Evolutionary conservation across 2,329 filamentous ascomycete genomes (phyloP).

Genomic region (Colletotrichum destructivum): DNA sequence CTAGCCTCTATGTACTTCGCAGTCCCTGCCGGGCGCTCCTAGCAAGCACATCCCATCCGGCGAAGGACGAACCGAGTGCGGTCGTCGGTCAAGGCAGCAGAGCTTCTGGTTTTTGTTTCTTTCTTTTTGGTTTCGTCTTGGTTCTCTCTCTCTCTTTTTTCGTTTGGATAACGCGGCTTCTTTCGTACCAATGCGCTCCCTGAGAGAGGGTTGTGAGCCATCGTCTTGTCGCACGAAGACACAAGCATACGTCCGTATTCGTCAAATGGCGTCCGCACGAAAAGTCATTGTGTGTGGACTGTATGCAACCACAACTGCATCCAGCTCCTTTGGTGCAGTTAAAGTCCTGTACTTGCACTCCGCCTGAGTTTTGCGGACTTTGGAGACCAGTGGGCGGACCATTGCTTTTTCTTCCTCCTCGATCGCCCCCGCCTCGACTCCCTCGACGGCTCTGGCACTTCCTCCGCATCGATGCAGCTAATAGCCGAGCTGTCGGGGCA

Average conservation of each 20-base stretch:
- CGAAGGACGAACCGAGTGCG: not conserved
- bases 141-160: too few species aligned
- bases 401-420: not conserved
- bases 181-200: too few species aligned
- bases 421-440: not conserved
- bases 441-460: not conserved
- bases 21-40: not conserved
- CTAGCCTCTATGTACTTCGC: not conserved
- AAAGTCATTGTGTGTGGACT: not conserved
- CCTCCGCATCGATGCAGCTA: not conserved
- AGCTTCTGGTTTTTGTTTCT: too few species aligned
- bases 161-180: too few species aligned
- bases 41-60: not conserved
- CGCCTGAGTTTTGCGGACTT: not conserved
- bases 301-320: not conserved
- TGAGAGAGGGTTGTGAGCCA: too few species aligned
- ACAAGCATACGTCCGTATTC: not conserved
- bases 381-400: too few species aligned
- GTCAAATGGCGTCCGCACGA: not conserved
- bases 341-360: not conserved
- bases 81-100: too few species aligned
- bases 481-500: not conserved
- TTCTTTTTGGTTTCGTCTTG: too few species aligned
- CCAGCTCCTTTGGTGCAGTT: not conserved
- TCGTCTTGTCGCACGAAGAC: not conserved